Percentiles rank a stretch among this genome's conserved stretches.
Conservation (phyloP, 305 asterid species). For the Fraxinus albicans region DNA sequence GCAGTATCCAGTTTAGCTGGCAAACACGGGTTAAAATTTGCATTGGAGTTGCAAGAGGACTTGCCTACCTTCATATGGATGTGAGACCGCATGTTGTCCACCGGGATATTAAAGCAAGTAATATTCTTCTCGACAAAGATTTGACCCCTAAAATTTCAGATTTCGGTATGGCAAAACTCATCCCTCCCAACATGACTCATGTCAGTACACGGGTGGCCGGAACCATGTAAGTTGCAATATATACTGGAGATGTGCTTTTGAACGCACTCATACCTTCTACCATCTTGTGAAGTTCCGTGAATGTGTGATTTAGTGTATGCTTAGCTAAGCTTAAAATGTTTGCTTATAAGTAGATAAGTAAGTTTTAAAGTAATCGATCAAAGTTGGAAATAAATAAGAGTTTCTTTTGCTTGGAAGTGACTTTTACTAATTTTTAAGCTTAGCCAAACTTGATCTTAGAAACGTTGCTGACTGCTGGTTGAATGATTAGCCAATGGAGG, state of each 20-base stretch:
- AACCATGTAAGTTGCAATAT: constrained; percentile 65
- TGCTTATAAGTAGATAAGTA: not conserved
- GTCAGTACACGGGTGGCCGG: constrained; percentile 97
- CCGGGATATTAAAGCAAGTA: constrained; percentile 96
- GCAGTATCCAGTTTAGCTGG: constrained; percentile 63
- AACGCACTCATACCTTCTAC: not conserved
- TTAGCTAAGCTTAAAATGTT: not conserved
- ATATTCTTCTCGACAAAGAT: constrained; percentile 81
- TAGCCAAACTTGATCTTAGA: not conserved
- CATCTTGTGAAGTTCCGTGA: not conserved
- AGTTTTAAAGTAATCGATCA: not conserved
- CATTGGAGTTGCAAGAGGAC: constrained; percentile 80
- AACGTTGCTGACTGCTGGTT: not conserved
- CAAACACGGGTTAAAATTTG: constrained; percentile 60
- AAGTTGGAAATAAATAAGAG: not conserved
- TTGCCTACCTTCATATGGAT: constrained; percentile 91
- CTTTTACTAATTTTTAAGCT: not conserved
- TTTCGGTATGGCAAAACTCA: constrained; percentile 92
- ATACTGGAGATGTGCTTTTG: not conserved
- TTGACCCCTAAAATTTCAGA: constrained; percentile 86
- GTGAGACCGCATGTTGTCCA: constrained; percentile 81
- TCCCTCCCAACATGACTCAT: constrained; percentile 78
- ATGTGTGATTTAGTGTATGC: not conserved
- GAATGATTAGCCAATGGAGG: not conserved
- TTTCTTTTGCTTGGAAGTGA: not conserved